Base-by-base conservation (phyloP, 352 stramenopile genomes). In the Pythium angustatum region DNA sequence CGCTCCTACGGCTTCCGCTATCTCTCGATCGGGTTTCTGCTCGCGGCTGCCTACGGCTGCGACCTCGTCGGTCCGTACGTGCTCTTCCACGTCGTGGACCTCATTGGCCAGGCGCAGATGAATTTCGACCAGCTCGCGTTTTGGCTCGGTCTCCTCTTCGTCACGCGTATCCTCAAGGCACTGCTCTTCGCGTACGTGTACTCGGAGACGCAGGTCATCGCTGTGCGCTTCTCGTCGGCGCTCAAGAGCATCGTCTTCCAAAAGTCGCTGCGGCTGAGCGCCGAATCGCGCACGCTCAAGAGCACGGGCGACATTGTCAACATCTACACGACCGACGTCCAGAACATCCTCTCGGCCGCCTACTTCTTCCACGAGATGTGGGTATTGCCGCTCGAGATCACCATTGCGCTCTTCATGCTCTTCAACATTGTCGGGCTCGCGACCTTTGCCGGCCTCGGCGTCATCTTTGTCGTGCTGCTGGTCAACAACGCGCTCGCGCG, bases 351-450 rank as follows among this genome's bases (percentile, higher is more conserved):
- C 47, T 77, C 73, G n/a, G 83, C 76, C 6, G 75, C 66, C 40
- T 78, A 79, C 43, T 87, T 83, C 66, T 45, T 90, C 28, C 92
- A 97, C 61, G 77, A 94, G 53, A 69, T 88, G 40, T 94, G 85
- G 83, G 72, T 77, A 17, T 40, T 85, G 24, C 83, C 79, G 5
- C 31, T 89, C 12, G 68, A 81, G 68, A 72, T 92, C 63, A 50
- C 65, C 12, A 62, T 86, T 45, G 74, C 71, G 53, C 33, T 88
- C n/a, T 48, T 71, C 38, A 60, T 91, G 59, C 74, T 90, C 22
- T 79, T 73, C 52, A 76, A 69, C 33, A 76, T 91, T 34, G 55
- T 93, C 30, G 78, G 81, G 2, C 62, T 68, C 49, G 70, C 81
- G 22, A 71, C 78, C 17, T 81, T 77, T 36, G 76, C 76, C 0